These are phyloP conservation scores for Hevea brasiliensis DNA, from an alignment of 345 rosid species.

Conservation along the genomic window DNA sequence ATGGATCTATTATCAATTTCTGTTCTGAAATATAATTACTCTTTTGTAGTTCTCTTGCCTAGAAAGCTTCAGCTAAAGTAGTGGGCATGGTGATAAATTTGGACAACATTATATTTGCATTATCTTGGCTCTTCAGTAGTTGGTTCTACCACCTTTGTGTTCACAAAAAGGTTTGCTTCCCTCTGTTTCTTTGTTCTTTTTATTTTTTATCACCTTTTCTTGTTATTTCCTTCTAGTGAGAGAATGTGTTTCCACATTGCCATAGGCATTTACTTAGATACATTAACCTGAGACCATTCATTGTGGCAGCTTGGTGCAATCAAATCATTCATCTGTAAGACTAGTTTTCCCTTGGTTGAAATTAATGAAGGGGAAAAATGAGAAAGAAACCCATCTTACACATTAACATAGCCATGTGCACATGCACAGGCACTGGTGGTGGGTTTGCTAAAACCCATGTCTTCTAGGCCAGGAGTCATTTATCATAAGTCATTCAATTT, in stretches of 20 bases:
- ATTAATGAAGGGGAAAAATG: neutral
- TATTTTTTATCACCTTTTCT: too few relatives aligned
- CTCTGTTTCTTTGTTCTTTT: neutral
- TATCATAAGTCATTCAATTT: too few relatives aligned
- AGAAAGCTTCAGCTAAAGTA: constrained; percentile 39
- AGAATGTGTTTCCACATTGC: neutral
- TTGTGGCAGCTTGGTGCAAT: neutral
- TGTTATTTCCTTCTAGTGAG: too few relatives aligned
- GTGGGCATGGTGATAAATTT: neutral
- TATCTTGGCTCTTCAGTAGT: neutral
- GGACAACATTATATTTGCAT: neutral
- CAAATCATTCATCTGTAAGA: neutral
- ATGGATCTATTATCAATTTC: neutral
- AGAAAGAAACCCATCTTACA: neutral
- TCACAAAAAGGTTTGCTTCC: neutral
- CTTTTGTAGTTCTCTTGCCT: constrained; percentile 46
- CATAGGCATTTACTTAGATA: neutral
- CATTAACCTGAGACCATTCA: neutral
- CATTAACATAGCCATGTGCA: neutral
- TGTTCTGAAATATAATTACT: constrained; percentile 10
- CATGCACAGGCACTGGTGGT: too few relatives aligned
- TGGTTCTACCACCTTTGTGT: constrained; percentile 2
- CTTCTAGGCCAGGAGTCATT: too few relatives aligned
- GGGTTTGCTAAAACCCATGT: neutral
- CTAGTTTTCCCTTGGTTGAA: neutral